Base-by-base conservation (phyloP, 768 basidiomycete species). In the Pseudohyphozyma bogoriensis region DNA sequence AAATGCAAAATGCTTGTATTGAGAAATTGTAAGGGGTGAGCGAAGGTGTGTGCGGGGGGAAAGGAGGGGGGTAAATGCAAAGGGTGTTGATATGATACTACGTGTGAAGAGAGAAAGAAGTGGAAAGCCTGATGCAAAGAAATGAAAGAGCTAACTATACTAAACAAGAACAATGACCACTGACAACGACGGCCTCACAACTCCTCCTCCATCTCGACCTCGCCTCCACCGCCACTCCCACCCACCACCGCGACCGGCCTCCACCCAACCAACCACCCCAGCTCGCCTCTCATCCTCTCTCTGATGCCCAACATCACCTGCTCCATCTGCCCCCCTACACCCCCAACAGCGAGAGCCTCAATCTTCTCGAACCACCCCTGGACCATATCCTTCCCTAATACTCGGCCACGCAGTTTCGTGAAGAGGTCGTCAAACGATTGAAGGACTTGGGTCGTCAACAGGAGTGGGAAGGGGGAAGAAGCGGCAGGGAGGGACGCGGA, bases 341-440 rank as follows among this genome's bases (percentile, higher is more conserved):
- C 53, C 6, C 16, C 31, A n/a, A 37, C 37, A 49, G 28, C 55
- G 24, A 68, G 37, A 22, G 60, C 55, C 31, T 69, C 68, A 15
- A 70, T 18, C 29, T 36, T 11, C 24, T 45, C 56, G 40, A 70
- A 69, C 65, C 69, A 66, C 4, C 33, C 16, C 5, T 35, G 18
- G 39, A 70, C n/a, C 37, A 56, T 60, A 20, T 54, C 56, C 1
- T 55, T 55, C 35, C 62, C 46, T 13, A 69, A 31, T 55, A 71
- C 51, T 8, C 59, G 53, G n/a, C 70, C 70, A 22, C 58, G 53
- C 18, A 69, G 51, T 20, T 59, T 49, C 1, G 68, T 63, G 24
- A 67, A 53, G 56, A 71, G 63, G 8, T 57, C 29, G 53, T 71
- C 67, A 60, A 58, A 71, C 18, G 67, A 60, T 49, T 66, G 68